Evolutionary conservation across 129 eudicot genomes (phyloP), one percentile per base, ranked within the genome.

Genomic region (Flaveria trinervia): DNA sequence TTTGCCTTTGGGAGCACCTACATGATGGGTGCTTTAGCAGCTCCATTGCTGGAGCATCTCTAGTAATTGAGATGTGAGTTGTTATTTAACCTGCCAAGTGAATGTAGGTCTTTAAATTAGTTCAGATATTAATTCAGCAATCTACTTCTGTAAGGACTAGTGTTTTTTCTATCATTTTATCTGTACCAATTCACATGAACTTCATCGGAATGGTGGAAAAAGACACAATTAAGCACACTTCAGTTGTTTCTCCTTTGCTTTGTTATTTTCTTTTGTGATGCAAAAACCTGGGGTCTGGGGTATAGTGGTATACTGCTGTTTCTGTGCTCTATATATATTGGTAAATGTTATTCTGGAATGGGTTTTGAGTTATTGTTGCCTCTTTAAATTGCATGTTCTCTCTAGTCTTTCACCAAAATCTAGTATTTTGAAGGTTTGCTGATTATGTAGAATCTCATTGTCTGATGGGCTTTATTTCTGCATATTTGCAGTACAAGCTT

Each of bases 401-500:
- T 30, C 30, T 20, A 20, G 22, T 20, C 22, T 57, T 57, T 57
- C 15, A 57, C 4, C 61, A 55, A n/a, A 7, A 2, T 55, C 13
- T 16, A 52, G 22, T 16, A n/a, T 52, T 22, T 18, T 3, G 61
- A 68, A n/a, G 11, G 16, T 3, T 30, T 57, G 23, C 70, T 69
- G 55, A 44, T 68, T 56, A 4, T 59, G 9, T 33, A 14, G 18
- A 33, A 12, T 36, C 9, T 18, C 28, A 36, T 48, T 5, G 23
- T 14, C 51, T 76, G 28, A 62, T 43, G 59, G 52, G 54, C 41
- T 68, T 46, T 44, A 9, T 57, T 25, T 22, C 18, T 54, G 54
- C 13, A 1, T 49, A 33, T 78, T 39, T 82, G 57, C 92, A 93
- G 98, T 90, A 93, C 89, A 90, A 88, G 88, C 80, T 87, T 12